Base-by-base conservation (phyloP, 1,284 basidiomycete species). In the Sphaerobolus stellatus region DNA sequence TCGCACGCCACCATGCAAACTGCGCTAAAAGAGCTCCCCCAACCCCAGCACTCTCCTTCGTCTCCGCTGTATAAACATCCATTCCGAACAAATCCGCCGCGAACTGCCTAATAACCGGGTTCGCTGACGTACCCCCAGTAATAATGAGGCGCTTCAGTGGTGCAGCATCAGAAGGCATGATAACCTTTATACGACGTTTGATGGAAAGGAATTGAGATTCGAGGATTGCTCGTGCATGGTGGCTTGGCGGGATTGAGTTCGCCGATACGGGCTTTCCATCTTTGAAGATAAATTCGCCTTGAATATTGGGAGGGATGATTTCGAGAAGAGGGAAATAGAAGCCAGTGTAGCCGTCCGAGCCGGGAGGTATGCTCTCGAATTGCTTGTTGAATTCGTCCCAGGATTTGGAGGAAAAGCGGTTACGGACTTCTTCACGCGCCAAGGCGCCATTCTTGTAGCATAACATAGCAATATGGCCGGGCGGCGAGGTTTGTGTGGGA, bases 141-240 rank as follows among this genome's bases (percentile, higher is more conserved):
- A 92, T 76, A 57, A 93, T 84, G 50, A 94, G 79, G 25, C 89
- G 76, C 47, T 80, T 78, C 28, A 93, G 75, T 25, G 74, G 82
- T 28, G 78, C 77, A 14, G 83, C 72, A 61, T 81, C 68, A 11
- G 74, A 69, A 1, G 84, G 84, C 24, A 91, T 71, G 63, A 91
- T 88, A n/a, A 79, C 81, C 2, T 75, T 74, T 29, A 88, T 80
- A 54, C 87, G 82, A 41, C 83, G 83, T 56, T 79, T 80, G 70
- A 87, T 92, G 56, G 83, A 92, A 64, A 94, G 75, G 66, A 94
- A 82, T 65, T 95, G 92, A 0, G 90, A 91, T 69, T 93, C 88
- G 59, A 95, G 75, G 59, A 95, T 90, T 5, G 90, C 86, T n/a
- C 89, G 81, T 3, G 90, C 84, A 66, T 92, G 88, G 5, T 79